A percentile compares a stretch with the other conserved stretches of the same genome.
Conservation (phyloP, 108 stramenopile species). For the Nitzschia inconspicua region DNA sequence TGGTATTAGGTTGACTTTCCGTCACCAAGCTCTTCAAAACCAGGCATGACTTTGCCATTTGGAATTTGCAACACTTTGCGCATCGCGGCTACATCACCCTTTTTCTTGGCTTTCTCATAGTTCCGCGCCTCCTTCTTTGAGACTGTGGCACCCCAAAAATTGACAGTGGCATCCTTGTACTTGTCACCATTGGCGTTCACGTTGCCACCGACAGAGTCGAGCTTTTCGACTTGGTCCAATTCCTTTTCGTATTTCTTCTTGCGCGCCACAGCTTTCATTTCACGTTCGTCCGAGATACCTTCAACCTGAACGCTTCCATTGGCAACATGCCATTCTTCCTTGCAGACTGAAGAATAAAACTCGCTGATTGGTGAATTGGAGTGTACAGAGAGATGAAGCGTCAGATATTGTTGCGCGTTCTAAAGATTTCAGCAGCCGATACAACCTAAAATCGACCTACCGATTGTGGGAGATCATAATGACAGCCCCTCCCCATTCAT, state of each 20-base stretch:
- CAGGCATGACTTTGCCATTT: slow-evolving; percentile 87
- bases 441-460: no score
- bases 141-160: slow-evolving; percentile 85
- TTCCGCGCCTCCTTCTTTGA: slow-evolving; percentile 87
- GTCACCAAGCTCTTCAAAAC: slow-evolving; percentile 85
- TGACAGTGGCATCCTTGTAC: slow-evolving; percentile 85
- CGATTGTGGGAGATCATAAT: slow-evolving; percentile 99
- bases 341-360: slow-evolving; percentile 91
- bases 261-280: slow-evolving; percentile 85
- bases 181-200: slow-evolving; percentile 78
- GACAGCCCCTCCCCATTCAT: slow-evolving; percentile 95
- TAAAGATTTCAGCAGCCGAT: no score
- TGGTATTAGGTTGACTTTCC: slow-evolving; percentile 37
- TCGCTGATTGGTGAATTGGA: no score
- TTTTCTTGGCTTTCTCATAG: slow-evolving; percentile 90
- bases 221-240: slow-evolving; percentile 45
- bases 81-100: slow-evolving; percentile 81
- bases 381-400: no score
- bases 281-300: slow-evolving; percentile 83
- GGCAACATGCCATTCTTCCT: slow-evolving; percentile 94
- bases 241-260: slow-evolving; percentile 86
- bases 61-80: slow-evolving; percentile 85
- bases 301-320: slow-evolving; percentile 68
- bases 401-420: no score
- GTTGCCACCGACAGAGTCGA: slow-evolving; percentile 83